Evolutionary conservation across 2,329 filamentous ascomycete species (phyloP), one percentile per base, ranked within the genome.

Genomic region (Proliferodiscus dingleyae): DNA sequence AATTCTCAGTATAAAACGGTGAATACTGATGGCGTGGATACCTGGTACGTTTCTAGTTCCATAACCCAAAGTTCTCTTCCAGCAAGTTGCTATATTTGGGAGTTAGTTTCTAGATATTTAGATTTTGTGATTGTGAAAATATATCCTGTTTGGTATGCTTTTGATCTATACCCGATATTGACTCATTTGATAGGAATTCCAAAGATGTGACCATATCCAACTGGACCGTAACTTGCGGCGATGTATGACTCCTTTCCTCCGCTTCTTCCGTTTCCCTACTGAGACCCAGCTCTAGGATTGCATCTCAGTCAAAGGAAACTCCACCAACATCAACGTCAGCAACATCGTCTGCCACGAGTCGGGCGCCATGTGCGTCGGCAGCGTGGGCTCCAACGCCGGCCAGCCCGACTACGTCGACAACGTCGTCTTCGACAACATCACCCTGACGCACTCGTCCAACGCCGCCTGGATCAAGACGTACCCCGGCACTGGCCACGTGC

Each of bases 1-100:
- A 71, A 70, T 15, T 64, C 64, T 3, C 67, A 66, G 22, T 58
- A 65, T 5, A 65, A 73, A 2, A 75, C 78, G 3, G 80, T 80
- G 56, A 82, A 83, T 59, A 80, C 77, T 0, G 78, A 82, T 52
- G 79, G 80, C 33, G 79, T 80, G 57, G 78, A 82, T 63, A 75
- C 76, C 0, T 66, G 76, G 44, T n/a, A n/a, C n/a, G n/a, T n/a
- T n/a, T n/a, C n/a, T n/a, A n/a, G n/a, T n/a, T n/a, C n/a, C n/a
- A n/a, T n/a, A n/a, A n/a, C n/a, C n/a, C n/a, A n/a, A n/a, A n/a
- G n/a, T n/a, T n/a, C n/a, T n/a, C n/a, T n/a, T n/a, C n/a, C n/a
- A n/a, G n/a, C n/a, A n/a, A n/a, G n/a, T n/a, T n/a, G n/a, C n/a
- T n/a, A n/a, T n/a, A n/a, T n/a, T n/a, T n/a, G n/a, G n/a, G n/a